Percentiles rank a stretch among this genome's conserved stretches.
Evolutionary conservation across 1,284 basidiomycete genomes (phyloP).

Genomic region (Caloboletus inedulis): DNA sequence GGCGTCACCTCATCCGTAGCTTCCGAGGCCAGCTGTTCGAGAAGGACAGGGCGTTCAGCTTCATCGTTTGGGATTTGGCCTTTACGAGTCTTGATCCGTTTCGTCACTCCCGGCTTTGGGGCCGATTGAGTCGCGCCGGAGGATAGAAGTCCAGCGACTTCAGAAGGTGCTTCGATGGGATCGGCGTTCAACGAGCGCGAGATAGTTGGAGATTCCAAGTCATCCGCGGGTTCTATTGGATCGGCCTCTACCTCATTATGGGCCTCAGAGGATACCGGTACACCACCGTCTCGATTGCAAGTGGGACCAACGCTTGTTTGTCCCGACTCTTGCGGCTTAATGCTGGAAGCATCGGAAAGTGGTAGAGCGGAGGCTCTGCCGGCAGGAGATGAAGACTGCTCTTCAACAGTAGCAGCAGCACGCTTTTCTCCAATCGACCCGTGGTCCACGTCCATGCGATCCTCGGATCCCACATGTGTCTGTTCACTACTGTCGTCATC

Average conservation of each 20-base stretch:
- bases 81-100: conserved; percentile 38
- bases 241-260: conserved; percentile 22
- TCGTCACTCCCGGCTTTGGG: conserved; percentile 30
- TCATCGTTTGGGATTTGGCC: conserved; percentile 28
- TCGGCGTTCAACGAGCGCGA: conserved; percentile 11
- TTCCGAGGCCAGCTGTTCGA: conserved; percentile 11
- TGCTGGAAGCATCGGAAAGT: background rate
- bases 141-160: conserved; percentile 7
- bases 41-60: conserved; percentile 16
- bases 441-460: conserved; percentile 19
- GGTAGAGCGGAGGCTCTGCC: background rate
- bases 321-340: background rate
- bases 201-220: conserved; percentile 15
- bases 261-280: background rate
- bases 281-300: background rate
- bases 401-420: background rate
- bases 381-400: background rate
- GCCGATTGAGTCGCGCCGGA: conserved; percentile 12
- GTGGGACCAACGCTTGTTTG: background rate
- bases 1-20: conserved; percentile 1
- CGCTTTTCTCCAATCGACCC: conserved; percentile 4
- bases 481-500: conserved; percentile 16
- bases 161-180: conserved; percentile 29
- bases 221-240: conserved; percentile 37
- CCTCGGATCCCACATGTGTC: conserved; percentile 22